Conservation (phyloP, 2,329 filamentous ascomycete species). For the Phialophora verrucosa region DNA sequence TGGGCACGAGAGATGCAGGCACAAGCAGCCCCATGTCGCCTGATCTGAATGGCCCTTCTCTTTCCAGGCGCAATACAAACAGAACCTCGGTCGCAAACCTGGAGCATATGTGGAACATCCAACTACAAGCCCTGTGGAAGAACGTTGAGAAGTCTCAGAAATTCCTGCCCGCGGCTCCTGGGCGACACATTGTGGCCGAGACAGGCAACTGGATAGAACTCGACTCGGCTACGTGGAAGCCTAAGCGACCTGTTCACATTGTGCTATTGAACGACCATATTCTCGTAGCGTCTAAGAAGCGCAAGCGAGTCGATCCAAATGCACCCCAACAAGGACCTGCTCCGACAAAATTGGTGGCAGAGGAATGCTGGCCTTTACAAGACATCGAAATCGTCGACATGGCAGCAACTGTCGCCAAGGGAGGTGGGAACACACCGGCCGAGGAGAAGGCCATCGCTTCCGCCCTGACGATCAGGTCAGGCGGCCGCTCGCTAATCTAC, state of each 20-base stretch:
- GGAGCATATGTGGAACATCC: slow-evolving; percentile 70
- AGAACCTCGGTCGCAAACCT: slow-evolving; percentile 84
- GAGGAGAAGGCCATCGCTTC: slow-evolving; percentile 71
- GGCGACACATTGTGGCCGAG: slow-evolving; percentile 93
- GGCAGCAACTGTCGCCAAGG: slow-evolving; percentile 57
- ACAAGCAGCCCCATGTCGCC: slow-evolving; percentile 55
- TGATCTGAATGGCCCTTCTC: slow-evolving; percentile 25
- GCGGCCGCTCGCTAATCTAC: slow-evolving; percentile 92
- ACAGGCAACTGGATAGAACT: slow-evolving; percentile 94
- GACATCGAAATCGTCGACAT: slow-evolving; percentile 94
- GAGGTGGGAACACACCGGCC: slow-evolving; percentile 46
- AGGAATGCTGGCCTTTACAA: slow-evolving; percentile 90
- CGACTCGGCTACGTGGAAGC: slow-evolving; percentile 97
- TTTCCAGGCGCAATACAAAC: slow-evolving; percentile 67
- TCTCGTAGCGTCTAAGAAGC: slow-evolving; percentile 87
- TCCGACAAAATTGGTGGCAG: slow-evolving; percentile 80
- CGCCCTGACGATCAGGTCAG: slow-evolving; percentile 88
- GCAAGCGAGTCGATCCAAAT: slow-evolving; percentile 78
- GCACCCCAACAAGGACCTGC: slow-evolving; percentile 53
- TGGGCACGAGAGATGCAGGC: slow-evolving; percentile 46
- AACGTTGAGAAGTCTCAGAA: slow-evolving; percentile 98
- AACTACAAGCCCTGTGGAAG: slow-evolving; percentile 85
- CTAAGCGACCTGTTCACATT: slow-evolving; percentile 83
- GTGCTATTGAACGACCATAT: slow-evolving; percentile 94
- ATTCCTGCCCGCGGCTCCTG: slow-evolving; percentile 85